Base-by-base conservation (phyloP, 108 stramenopile species). In the Chaetoceros tenuissimus region DNA sequence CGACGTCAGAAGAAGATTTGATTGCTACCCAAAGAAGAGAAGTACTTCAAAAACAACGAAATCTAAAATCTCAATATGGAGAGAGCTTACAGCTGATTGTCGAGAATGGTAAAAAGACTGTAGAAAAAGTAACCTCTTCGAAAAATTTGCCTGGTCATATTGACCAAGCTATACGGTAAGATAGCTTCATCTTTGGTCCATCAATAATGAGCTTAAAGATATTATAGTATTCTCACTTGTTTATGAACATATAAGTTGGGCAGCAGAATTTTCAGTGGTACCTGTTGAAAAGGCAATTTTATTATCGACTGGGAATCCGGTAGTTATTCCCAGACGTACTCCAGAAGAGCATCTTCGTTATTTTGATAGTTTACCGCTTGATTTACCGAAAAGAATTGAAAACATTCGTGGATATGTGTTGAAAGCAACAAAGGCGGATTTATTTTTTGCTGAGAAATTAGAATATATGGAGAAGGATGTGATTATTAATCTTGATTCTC, bases 351-450 rank as follows among this genome's bases (percentile, higher is more conserved):
- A 5, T 18, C 18, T 26, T 17, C 13, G 8, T 40, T 54, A 76
- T 46, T 46, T 74, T 25, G 67, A 67, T 28, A 67, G 55, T 24
- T 48, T 89, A 30, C 67, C 74, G 43, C 65, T 57, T 46, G 57
- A 79, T 30, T 45, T 91, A 19, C 81, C 83, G 44, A 64, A 48
- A 51, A 55, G 77, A 3, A 64, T 83, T n/a, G 77, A 78, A 7
- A 79, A 78, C 29, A 79, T 91, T 43, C 75, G 89, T 51, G 45
- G 60, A 44, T 81, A 91, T 58, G 72, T 87, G 3, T 74, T 82
- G 51, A 85, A 87, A 63, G 50, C 75, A 3, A 61, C 71, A 10
- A 77, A 91, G 59, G 74, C 81, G 0, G 79, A 85, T 51, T 57
- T 73, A 22, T 91, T 87, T 57, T 31, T 87, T 16, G 47, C 53